Percentiles rank a stretch among this genome's conserved stretches.
Evolutionary conservation across 148 eudicot genomes (phyloP).

Genomic region (Bassia scoparia): DNA sequence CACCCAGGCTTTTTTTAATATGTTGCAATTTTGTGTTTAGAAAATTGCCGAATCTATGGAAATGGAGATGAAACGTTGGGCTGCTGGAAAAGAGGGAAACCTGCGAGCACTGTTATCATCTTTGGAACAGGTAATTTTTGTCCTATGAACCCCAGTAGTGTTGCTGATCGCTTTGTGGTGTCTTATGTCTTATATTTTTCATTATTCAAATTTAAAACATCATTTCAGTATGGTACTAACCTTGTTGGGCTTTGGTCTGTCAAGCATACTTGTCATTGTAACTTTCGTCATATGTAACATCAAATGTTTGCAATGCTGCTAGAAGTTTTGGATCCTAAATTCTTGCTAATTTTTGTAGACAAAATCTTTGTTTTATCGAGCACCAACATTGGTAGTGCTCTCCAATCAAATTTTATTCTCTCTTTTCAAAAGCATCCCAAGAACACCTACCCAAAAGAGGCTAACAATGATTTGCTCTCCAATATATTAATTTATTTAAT

Average conservation of each 20-base stretch:
- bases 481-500: no score
- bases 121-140: slow-evolving; percentile 54
- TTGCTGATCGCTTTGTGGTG: slow-evolving; percentile 10
- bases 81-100: slow-evolving; percentile 92
- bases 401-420: no score
- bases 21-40: slow-evolving; percentile 35
- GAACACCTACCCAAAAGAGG: no score
- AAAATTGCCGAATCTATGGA: slow-evolving; percentile 66
- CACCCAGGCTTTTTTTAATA: not conserved
- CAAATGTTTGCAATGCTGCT: not conserved
- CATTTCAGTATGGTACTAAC: not conserved
- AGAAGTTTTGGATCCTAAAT: not conserved
- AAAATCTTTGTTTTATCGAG: not conserved
- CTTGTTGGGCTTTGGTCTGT: slow-evolving; percentile 1
- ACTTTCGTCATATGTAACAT: not conserved
- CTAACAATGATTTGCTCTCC: no score
- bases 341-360: not conserved
- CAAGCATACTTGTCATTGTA: not conserved
- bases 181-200: slow-evolving; percentile 5
- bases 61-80: slow-evolving; percentile 71
- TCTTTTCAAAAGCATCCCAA: no score
- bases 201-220: not conserved
- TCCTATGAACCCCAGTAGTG: not conserved
- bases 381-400: no score
- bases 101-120: slow-evolving; percentile 75